Conservation (phyloP, 305 asterid genomes). For the Plantago coronopus region DNA sequence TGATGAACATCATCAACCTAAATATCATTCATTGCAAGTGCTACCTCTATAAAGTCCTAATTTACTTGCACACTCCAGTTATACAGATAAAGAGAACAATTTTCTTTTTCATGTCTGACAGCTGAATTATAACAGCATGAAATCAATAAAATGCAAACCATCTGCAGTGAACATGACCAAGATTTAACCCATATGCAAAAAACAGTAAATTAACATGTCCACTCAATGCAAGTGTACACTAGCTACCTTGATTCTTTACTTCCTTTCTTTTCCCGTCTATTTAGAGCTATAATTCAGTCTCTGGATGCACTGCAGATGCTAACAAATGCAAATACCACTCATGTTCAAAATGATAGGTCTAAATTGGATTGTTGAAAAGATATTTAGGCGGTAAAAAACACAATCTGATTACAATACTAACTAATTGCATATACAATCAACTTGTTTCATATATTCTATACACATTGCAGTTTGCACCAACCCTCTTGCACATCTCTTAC, state of each 20-base stretch:
- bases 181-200: neutral
- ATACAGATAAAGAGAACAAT: neutral
- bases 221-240: neutral
- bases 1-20: constrained; percentile 6
- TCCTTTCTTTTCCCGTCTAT: neutral
- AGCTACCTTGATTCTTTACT: constrained; percentile 15
- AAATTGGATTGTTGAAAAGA: neutral
- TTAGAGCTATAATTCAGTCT: constrained; percentile 8
- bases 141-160: constrained; percentile 1
- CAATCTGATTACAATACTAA: neutral
- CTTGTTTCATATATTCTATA: neutral
- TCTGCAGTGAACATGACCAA: neutral
- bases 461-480: neutral
- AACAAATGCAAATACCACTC: no score
- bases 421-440: neutral
- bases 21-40: neutral
- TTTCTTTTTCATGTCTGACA: neutral
- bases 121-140: neutral
- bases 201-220: neutral
- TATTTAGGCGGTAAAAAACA: neutral
- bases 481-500: neutral
- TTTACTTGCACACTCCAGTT: neutral
- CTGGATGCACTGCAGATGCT: constrained; percentile 4
- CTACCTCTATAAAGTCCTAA: no score
- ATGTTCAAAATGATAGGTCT: no score